phyloP scores from a whole-genome alignment of 306 rosid genomes.

The Mimosa pudica region DNA sequence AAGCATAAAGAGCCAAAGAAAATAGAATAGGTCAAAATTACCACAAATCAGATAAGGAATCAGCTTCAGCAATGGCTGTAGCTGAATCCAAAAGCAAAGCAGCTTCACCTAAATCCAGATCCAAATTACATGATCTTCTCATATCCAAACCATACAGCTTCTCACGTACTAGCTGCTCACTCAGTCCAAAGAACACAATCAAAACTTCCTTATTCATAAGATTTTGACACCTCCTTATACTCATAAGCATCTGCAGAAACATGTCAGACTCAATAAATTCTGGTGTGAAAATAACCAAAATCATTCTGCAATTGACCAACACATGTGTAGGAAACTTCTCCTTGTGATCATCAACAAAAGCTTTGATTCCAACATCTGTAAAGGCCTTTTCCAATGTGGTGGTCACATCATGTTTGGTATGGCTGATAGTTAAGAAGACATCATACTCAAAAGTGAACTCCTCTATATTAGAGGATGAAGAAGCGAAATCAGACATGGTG shows the following conservation, averaged over 20 bases:
- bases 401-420: neutral
- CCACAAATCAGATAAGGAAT: neutral
- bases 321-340: neutral
- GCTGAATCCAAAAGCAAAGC: neutral
- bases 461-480: neutral
- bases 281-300: slow-evolving; percentile 1
- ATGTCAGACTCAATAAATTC: neutral
- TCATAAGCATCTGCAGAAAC: neutral
- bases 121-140: neutral
- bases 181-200: neutral
- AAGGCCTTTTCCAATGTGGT: neutral
- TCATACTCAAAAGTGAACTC: neutral
- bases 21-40: neutral
- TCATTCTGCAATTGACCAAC: neutral
- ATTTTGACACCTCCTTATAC: neutral
- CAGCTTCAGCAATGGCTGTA: neutral
- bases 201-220: neutral
- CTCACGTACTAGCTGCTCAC: neutral
- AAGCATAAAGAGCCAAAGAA: neutral
- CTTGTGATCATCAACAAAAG: neutral
- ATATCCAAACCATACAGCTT: neutral
- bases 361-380: neutral
- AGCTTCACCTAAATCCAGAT: neutral
- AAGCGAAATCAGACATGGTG: neutral
- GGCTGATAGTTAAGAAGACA: neutral